Evolutionary conservation across 768 basidiomycete species (phyloP), one percentile per base, ranked within the genome.

Genomic region (Rhodocollybia butyracea): DNA sequence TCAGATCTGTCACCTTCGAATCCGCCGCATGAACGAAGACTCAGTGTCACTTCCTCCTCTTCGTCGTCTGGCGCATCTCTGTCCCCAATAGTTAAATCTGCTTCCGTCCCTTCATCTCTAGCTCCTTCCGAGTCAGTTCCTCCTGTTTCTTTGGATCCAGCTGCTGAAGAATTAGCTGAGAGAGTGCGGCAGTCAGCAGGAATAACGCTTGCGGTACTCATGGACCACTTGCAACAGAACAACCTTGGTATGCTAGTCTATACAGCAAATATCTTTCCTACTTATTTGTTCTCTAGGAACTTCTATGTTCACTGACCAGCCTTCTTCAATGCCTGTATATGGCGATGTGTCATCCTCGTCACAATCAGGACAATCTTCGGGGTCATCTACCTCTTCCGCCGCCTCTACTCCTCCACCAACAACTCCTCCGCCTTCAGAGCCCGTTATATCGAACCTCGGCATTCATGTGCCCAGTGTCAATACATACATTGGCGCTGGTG

Each of bases 31-130:
- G 66, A 31, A 5, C 59, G 81, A 7, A 73, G 82, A 36, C 68
- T 83, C 5, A 85, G 83, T 63, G 64, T 83, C 10, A 78, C 79
- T 0, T 85, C 84, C 0, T 78, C 77, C 0, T 78, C 79, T 1
- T 77, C 82, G 12, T 80, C 81, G 3, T 82, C 83, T 12, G 81
- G 77, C 15, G 79, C 76, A 0, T 82, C 82, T 0, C 66, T 81
- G 12, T 82, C 82, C 1, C 78, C 84, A 0, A 64, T 75, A 6
- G 68, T 77, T 15, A 78, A 83, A 29, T 70, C 72, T 1, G 47
- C 62, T 0, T 65, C 71, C 15, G 2, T 46, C 52, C 39, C 59
- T 22, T 46, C 55, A 29, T 61, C 46, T 59, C 65, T 55, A 58
- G 60, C 55, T 54, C 63, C 57, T 58, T 59, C 57, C 2, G 62